Base-by-base conservation (phyloP, 2,329 filamentous ascomycete species). In the Arthrobotrys conoides region DNA sequence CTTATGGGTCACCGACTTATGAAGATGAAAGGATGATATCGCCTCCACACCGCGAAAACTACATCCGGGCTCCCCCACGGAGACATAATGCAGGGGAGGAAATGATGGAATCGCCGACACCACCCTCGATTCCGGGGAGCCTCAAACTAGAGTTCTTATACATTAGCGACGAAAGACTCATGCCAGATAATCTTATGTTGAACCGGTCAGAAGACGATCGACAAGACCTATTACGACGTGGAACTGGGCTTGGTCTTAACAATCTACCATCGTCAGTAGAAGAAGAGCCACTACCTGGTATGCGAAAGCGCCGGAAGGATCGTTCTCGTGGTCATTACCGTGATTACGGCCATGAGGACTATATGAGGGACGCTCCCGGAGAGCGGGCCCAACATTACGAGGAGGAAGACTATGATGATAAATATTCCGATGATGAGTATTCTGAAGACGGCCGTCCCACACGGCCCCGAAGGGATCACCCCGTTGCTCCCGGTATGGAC, bases 71-170 rank as follows among this genome's bases (percentile, higher is more conserved):
- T 2, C n/a, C 44, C 9, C 44, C n/a, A 20, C 18, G n/a, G 5
- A 18, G n/a, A 46, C n/a, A 20, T 20, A 18, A 20, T 20, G n/a
- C 44, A 46, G 2, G n/a, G 1, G 16, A 46, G 16, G 18, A 12
- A 20, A 9, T 4, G n/a, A 46, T 41, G 38, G 38, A 16, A 41
- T 16, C 33, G 5, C 22, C 64, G n/a, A 69, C 6, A 2, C 33
- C 33, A 5, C 33, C 33, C 14, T 44, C 67, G 0, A 63, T 63
- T 14, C 55, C 55, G 0, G 30, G 53, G 2, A 27, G 18, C 27
- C 49, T 69, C 16, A 59, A 9, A 16, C 24, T 69, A 9, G 66
- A 69, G 30, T 6, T 49, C 1, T 38, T 59, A 0, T 69, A 69
- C 10, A 65, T 65, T n/a, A 33, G 24, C 20, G 6, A 27, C 2